phyloP scores from a whole-genome alignment of 805 yeast species.

The Myxozyma melibiosi region DNA sequence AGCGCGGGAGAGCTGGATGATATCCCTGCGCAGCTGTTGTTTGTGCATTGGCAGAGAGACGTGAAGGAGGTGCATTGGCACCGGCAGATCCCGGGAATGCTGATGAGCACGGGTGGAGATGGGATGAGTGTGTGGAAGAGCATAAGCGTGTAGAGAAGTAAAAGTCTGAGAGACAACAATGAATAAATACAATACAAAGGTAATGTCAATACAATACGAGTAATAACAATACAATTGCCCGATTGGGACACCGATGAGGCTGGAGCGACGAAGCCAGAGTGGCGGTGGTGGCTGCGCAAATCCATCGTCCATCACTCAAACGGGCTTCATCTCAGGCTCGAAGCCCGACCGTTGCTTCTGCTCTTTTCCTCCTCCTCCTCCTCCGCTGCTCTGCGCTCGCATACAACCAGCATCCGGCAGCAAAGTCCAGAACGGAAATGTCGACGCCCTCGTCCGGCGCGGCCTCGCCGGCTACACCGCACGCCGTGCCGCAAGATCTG shows the following conservation, averaged over 20 bases:
- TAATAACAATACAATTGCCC: too few relatives aligned
- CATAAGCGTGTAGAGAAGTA: constrained; percentile 73
- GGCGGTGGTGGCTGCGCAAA: too few relatives aligned
- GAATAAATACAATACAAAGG: too few relatives aligned
- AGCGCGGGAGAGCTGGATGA: constrained; percentile 69
- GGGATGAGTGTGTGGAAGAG: constrained; percentile 96
- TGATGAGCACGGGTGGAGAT: constrained; percentile 92
- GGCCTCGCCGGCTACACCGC: constrained; percentile 30
- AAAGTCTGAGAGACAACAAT: too few relatives aligned
- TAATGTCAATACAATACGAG: too few relatives aligned
- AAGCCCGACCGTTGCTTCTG: too few relatives aligned
- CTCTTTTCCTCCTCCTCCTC: too few relatives aligned
- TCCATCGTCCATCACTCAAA: too few relatives aligned
- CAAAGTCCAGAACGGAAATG: background rate
- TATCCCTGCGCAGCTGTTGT: constrained; percentile 92
- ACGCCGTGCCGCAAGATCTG: background rate
- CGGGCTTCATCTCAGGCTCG: too few relatives aligned
- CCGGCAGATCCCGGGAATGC: constrained; percentile 91
- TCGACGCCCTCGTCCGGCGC: constrained; percentile 52
- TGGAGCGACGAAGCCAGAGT: too few relatives aligned
- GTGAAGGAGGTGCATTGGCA: constrained; percentile 99
- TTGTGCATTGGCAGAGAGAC: constrained; percentile 97
- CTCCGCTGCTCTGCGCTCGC: background rate
- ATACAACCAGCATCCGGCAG: background rate
- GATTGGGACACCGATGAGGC: too few relatives aligned